Evolutionary conservation across 2,329 filamentous ascomycete genomes (phyloP), one percentile per base, ranked within the genome.

Genomic region (Trichophyton mentagrophytes): DNA sequence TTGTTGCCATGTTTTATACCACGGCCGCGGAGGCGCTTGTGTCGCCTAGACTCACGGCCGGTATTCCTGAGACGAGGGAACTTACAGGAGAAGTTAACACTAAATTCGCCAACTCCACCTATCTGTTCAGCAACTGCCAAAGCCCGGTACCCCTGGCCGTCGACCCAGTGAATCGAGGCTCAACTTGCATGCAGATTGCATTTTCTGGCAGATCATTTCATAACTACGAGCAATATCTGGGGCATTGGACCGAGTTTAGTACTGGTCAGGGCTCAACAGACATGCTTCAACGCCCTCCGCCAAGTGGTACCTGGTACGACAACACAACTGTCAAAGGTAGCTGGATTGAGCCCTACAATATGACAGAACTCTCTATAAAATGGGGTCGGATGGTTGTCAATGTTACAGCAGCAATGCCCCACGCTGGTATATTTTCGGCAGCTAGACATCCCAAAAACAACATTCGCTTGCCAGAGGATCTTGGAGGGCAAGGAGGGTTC

Each of bases 11-110:
- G 67, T 78, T 92, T 4, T 93, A 91, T 69, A 89, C 86, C 0
- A 87, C 87, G 1, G 88, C 88, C 0, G 86, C 86, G 0, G 86
- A 89, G 64, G 85, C 87, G 7, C 76, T 92, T 67, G 86, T 92
- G 0, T 80, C 87, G 2, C 89, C 89, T 0, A 86, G 88, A 66
- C 77, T 92, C 5, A 84, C 80, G 59, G 81, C 80, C 63, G 82
- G 84, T 0, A 69, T 70, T 1, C 81, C 80, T 74, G 72, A 85
- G 47, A 62, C 70, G 1, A 76, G 67, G 60, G 66, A 76, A 0
- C 68, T 91, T 36, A 70, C 74, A 11, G 86, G 85, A 0, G 72
- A 78, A 2, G 83, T 90, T 0, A 75, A 76, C 22, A 74, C 84
- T 0, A 79, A 79, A 0, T 91, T 88, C 66, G 85, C 81, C 1